phyloP scores from a whole-genome alignment of 2,329 filamentous ascomycete species.

The Aspergillus sergii region DNA sequence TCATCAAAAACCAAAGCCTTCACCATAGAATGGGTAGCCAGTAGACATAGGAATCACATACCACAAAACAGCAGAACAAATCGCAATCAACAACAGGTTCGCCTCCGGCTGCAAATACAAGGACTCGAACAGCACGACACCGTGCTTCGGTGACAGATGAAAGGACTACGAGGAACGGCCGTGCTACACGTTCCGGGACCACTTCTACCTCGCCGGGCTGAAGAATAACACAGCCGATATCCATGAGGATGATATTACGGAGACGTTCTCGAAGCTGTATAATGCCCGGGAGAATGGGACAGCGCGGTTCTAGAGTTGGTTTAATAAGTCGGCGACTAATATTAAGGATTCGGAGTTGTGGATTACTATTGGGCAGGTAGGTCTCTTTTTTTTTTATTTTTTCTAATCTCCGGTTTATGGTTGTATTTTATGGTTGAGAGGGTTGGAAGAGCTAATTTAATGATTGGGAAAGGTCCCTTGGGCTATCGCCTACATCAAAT shows the following conservation, averaged over 20 bases:
- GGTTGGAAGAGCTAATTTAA: no score
- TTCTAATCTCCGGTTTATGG: no score
- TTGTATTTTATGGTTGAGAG: no score
- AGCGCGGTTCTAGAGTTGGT: conserved; percentile 48
- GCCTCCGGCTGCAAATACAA: conserved; percentile 21
- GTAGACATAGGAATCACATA: conserved; percentile 53
- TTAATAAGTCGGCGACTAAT: conserved; percentile 54
- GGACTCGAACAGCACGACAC: neutral
- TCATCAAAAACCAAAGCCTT: conserved; percentile 43
- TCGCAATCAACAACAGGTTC: conserved; percentile 47
- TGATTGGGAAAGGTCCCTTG: conserved; percentile 41
- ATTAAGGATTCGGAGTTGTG: conserved; percentile 52
- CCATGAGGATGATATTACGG: conserved; percentile 30
- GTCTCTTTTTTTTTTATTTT: neutral
- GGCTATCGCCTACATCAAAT: conserved; percentile 48
- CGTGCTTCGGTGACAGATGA: conserved; percentile 7
- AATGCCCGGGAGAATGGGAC: conserved; percentile 36
- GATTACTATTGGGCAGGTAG: conserved; percentile 48
- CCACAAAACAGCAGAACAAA: conserved; percentile 44
- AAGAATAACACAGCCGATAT: conserved; percentile 39
- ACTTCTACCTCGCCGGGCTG: conserved; percentile 49
- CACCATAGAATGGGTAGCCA: conserved; percentile 49
- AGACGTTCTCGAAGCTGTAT: conserved; percentile 41
- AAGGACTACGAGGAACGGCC: conserved; percentile 19
- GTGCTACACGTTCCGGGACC: conserved; percentile 52